Evolutionary conservation across 208 protist genomes (phyloP), one percentile per base, ranked within the genome.

Genomic region (Kentomonas sorsogonicus): DNA sequence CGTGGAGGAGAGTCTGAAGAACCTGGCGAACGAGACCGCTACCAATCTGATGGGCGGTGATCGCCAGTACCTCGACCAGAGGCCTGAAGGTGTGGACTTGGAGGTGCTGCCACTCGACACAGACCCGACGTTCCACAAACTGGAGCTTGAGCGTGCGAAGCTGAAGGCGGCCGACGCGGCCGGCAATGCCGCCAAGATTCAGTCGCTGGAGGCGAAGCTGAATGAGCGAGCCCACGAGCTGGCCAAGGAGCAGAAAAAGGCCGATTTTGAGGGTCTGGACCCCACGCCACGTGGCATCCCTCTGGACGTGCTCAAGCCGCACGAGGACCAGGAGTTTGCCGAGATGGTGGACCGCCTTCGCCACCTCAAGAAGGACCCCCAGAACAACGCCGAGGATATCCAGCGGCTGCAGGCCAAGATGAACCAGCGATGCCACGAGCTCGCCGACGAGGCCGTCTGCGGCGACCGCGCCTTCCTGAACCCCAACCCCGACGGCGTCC

Each of bases 191-290:
- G 48, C 60, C 11, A 70, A 72, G 45, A 66, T 89, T 11, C 53
- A 53, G 29, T 60, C 54, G 15, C 36, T 78, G 10, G 76, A 89
- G 56, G 57, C 56, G 13, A 63, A 76, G 25, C 64, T 93, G 15
- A 93, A 93, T 57, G 59, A 64, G 5, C 74, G 79, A 23, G 79
- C 79, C 18, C 51, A 68, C 41, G 74, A 83, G 39, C 63, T 93
- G 26, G 86, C 74, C 9, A 50, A 69, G 16, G 69, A 76, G 29
- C 70, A 74, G 47, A 74, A 78, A 34, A 53, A 62, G 31, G 63
- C 52, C 1, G 79, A 87, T 29, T 36, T 81, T 45, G 45, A 67
- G 53, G 63, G 69, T 15, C 57, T 91, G 43, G 69, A 79, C 38
- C 56, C 58, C 18, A 56, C 52, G n/a, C 80, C 81, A 23, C 66